Conservation (phyloP, 1,139 yeast species). For the Hyphopichia burtonii region DNA sequence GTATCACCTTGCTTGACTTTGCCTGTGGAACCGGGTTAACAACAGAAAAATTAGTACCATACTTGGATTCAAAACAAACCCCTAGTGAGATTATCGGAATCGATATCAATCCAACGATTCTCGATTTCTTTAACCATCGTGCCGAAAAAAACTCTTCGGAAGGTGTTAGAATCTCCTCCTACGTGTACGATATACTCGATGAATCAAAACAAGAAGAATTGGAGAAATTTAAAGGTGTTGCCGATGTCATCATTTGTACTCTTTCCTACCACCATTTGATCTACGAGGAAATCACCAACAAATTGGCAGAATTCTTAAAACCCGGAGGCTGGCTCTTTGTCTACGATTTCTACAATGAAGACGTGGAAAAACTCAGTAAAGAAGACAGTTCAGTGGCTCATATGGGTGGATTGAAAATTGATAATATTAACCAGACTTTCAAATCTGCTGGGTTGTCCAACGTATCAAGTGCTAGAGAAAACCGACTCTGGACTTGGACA, state of each 20-base stretch:
- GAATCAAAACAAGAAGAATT: constrained; percentile 13
- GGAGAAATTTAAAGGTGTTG: constrained; percentile 16
- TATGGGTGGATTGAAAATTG: constrained; percentile 34
- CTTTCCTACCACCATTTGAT: constrained; percentile 42
- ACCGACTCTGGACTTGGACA: constrained; percentile 24
- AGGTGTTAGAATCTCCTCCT: constrained; percentile 13
- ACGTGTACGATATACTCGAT: constrained; percentile 31
- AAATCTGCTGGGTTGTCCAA: constrained; percentile 21
- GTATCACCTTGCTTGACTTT: constrained; percentile 35
- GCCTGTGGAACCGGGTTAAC: constrained; percentile 48
- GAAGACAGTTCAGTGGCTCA: constrained; percentile 26
- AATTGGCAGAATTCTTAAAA: constrained; percentile 30
- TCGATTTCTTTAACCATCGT: constrained; percentile 21
- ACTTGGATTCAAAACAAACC: constrained; percentile 14
- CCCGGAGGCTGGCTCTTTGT: constrained; percentile 36
- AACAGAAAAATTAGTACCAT: constrained; percentile 28
- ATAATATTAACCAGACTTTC: constrained; percentile 22
- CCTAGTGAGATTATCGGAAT: constrained; percentile 29
- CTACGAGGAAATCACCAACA: constrained; percentile 28
- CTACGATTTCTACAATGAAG: constrained; percentile 37
- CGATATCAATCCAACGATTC: constrained; percentile 33
- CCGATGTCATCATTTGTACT: constrained; percentile 38
- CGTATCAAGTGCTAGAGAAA: constrained; percentile 22
- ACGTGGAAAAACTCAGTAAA: constrained; percentile 17
- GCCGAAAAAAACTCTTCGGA: constrained; percentile 8